Percentiles rank a stretch among this genome's conserved stretches.
Evolutionary conservation across 2,329 filamentous ascomycete genomes (phyloP).

Genomic region (Elsinoe perseae): DNA sequence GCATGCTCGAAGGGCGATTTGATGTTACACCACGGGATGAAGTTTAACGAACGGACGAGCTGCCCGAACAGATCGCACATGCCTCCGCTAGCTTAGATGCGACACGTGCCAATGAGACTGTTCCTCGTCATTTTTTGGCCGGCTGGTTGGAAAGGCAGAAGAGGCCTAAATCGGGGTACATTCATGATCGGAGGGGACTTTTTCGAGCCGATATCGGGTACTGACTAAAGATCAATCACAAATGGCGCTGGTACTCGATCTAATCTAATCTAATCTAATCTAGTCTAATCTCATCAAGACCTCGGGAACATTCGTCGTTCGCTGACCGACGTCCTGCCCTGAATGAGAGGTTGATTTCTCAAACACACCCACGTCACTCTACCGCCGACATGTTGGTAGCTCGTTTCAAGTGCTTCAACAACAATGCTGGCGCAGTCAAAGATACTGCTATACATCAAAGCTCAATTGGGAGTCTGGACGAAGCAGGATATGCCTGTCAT

Average conservation of each 20-base stretch:
- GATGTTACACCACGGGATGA: background rate
- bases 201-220: background rate
- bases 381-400: background rate
- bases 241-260: background rate
- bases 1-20: background rate
- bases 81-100: background rate
- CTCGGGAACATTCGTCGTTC: background rate
- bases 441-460: too few species aligned
- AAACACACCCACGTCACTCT: conserved; percentile 3
- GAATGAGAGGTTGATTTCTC: too few species aligned
- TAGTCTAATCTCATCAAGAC: background rate
- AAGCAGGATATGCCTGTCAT: too few species aligned
- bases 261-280: background rate
- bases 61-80: background rate
- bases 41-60: background rate
- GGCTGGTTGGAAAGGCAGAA: background rate
- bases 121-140: background rate
- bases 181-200: background rate
- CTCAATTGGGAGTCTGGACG: too few species aligned
- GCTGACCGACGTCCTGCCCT: background rate
- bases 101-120: background rate
- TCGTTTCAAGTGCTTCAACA: background rate
- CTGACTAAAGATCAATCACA: background rate
- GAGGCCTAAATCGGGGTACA: background rate
- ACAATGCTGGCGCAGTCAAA: too few species aligned